These are phyloP conservation scores for Hemileia vastatrix DNA, from an alignment of 1,284 basidiomycete genomes.

Conservation along the genomic window DNA sequence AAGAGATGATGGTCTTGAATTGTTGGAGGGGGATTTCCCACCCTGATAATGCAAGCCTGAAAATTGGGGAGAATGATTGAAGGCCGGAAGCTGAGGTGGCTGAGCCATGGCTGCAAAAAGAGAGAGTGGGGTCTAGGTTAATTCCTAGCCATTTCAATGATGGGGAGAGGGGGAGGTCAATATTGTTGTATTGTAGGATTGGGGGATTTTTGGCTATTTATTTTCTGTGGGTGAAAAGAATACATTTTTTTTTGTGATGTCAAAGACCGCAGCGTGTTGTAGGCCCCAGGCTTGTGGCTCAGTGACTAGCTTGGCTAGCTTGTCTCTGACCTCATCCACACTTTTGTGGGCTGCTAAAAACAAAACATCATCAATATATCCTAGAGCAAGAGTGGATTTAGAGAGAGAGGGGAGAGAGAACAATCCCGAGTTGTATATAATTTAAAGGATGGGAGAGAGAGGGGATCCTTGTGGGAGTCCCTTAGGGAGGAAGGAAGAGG, in stretches of 20 bases:
- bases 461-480: background rate
- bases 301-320: too few relatives aligned
- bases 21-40: background rate
- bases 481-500: background rate
- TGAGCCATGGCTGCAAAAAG: background rate
- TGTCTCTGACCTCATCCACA: background rate
- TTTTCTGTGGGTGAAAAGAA: background rate
- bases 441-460: background rate
- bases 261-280: background rate
- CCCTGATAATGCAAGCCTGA: background rate
- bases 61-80: too few relatives aligned
- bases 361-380: background rate
- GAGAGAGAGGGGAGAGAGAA: background rate
- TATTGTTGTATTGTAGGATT: background rate
- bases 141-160: background rate
- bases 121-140: background rate
- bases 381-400: background rate
- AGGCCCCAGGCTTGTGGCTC: background rate
- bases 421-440: background rate
- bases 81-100: background rate
- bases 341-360: background rate
- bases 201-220: background rate
- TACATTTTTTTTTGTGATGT: background rate
- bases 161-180: background rate
- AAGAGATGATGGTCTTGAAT: background rate